Percentiles rank a stretch among this genome's conserved stretches.
Evolutionary conservation across 106 monocot genomes (phyloP).

Genomic region (Gastrodia elata): DNA sequence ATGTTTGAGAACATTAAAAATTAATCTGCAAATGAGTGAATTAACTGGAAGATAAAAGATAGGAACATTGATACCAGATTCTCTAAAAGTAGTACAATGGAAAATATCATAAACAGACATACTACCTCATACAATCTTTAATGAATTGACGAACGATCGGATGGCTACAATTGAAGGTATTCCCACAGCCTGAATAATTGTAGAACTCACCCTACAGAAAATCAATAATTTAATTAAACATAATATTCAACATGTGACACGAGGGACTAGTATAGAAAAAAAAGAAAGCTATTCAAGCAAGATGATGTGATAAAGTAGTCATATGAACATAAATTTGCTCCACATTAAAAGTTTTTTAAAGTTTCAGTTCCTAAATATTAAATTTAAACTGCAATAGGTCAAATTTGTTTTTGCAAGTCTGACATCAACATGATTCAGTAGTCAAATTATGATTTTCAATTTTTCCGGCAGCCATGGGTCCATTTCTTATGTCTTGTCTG

Average conservation of each 20-base stretch:
- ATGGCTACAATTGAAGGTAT: conserved; percentile 95
- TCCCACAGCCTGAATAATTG: conserved; percentile 95
- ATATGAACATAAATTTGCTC: not conserved
- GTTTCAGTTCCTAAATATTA: not conserved
- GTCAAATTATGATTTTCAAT: no score
- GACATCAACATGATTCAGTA: not conserved
- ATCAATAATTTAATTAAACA: conserved; percentile 3
- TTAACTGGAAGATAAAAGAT: not conserved
- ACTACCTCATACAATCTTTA: conserved; percentile 79
- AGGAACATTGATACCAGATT: not conserved
- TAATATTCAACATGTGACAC: not conserved
- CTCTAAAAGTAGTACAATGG: not conserved
- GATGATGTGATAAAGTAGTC: not conserved
- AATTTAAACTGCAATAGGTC: not conserved
- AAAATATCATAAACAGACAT: conserved; percentile 1
- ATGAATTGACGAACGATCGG: conserved; percentile 85
- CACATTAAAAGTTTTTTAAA: not conserved
- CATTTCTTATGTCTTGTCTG: no score
- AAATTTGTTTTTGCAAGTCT: not conserved
- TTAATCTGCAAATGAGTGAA: not conserved
- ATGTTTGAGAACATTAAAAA: not conserved
- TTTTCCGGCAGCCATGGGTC: no score
- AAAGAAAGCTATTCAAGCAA: not conserved
- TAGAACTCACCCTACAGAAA: conserved; percentile 72
- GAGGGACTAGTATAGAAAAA: not conserved